phyloP scores from a whole-genome alignment of 768 basidiomycete genomes.

The Termitomyces sp. region DNA sequence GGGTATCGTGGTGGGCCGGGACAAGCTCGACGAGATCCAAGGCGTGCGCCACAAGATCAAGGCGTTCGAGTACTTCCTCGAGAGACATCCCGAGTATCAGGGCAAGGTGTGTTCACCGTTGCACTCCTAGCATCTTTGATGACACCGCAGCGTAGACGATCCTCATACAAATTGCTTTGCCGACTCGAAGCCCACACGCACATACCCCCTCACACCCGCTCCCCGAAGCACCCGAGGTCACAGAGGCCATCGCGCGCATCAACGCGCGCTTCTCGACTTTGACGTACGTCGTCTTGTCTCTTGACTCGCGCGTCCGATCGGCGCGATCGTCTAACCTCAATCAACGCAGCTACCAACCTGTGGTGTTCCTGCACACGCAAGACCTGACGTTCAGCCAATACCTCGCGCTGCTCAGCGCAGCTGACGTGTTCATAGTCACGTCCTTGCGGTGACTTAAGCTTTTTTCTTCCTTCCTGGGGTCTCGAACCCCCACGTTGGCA shows the following conservation, averaged over 20 bases:
- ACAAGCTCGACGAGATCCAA: constrained; percentile 86
- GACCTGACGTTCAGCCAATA: constrained; percentile 86
- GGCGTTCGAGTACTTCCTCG: constrained; percentile 79
- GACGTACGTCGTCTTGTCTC: constrained; percentile 33
- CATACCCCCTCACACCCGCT: constrained; percentile 28
- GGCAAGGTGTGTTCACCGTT: constrained; percentile 45
- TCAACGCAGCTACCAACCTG: constrained; percentile 58
- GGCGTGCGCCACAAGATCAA: constrained; percentile 81
- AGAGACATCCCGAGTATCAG: constrained; percentile 73
- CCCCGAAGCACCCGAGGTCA: constrained; percentile 45
- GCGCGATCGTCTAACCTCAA: neutral
- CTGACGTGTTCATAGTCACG: constrained; percentile 82
- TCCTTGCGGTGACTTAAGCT: too few species aligned
- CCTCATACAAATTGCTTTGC: constrained; percentile 82
- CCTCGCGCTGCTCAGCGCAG: constrained; percentile 72
- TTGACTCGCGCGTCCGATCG: too few species aligned
- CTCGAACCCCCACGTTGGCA: too few species aligned
- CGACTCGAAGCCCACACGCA: constrained; percentile 75
- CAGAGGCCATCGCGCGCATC: constrained; percentile 73
- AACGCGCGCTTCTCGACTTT: constrained; percentile 80
- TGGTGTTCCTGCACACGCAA: constrained; percentile 80
- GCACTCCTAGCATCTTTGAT: neutral
- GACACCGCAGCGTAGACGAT: constrained; percentile 41
- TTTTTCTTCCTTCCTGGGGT: too few species aligned
- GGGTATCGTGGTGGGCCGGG: constrained; percentile 81